Base-by-base conservation (phyloP, 305 asterid genomes). In the Striga hermonthica region DNA sequence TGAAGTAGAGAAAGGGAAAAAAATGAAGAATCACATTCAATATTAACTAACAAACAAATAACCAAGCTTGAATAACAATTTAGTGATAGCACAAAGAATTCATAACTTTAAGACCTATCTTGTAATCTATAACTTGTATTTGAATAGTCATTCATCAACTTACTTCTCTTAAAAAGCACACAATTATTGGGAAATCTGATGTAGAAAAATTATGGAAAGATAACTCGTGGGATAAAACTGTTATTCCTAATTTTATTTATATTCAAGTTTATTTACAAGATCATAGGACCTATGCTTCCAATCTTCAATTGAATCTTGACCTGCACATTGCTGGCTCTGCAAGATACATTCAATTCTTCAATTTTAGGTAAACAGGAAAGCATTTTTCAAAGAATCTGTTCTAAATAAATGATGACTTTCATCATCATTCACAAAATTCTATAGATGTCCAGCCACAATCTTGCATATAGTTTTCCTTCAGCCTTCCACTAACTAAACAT, bases 11-110 rank as follows among this genome's bases (percentile, higher is more conserved):
- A 22, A 22, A 22, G 31, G 2, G 2, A 22, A 22, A 22, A 22
- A 22, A 22, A 22, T 22, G 31, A 22, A 28, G 3, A 45, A 28
- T 62, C 37, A 64, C 9, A 35, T 15, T 14, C 68, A 64, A 35
- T 34, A 47, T 13, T 22, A 48, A 48, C 22, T 45, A 6, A 62
- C 9, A 62, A 9, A 64, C 68, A n/a, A 35, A 62, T 5, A n/a
- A 64, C 12, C 14, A 64, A 3, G 55, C 56, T 62, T 62, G 41
- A n/a, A 62, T 16, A 31, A 45, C 44, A 28, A 12, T 22, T 22
- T 5, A 5, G 43, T 12, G 28, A 28, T 36, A 9, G 28, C 67
- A 28, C 41, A 47, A 43, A 13, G 50, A 12, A 47, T 34, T 9
- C 48, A 35, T 40, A 9, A 12, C 12, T 34, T 48, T 11, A 13